Base-by-base conservation (phyloP, 2,329 filamentous ascomycete species). In the Nemania bipapillata region DNA sequence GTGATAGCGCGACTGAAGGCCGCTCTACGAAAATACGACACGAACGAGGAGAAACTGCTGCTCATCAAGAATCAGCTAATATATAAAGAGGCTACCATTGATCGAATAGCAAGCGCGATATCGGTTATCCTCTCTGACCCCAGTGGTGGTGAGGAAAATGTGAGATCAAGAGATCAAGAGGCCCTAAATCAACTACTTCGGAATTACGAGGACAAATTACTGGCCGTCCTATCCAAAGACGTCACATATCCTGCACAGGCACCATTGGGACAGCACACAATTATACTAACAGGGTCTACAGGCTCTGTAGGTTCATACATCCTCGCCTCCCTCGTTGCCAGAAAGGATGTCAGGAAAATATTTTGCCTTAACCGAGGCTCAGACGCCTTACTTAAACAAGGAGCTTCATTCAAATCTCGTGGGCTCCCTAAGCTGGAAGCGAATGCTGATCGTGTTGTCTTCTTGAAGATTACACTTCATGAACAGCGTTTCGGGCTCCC, bases 401-500 rank as follows among this genome's bases (percentile, higher is more conserved):
- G 4, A 59, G 32, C 53, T 12, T 69, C 63, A 17, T 66, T 69
- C 50, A 35, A 26, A 24, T 28, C 37, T 17, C 63, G 67, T 1
- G 58, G 67, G 4, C 63, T 69, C 9, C 2, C 59, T 9, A 32
- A 58, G 1, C 2, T 9, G 1, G 4, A 3, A 42, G 4, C 26
- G 9, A 30, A 65, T 3, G 35, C 45, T 5, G 47, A 15, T 6
- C 72, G 71, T 30, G 69, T 74, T 1, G 58, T 69, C 4, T 74
- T 74, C 63, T 50, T 74, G 1, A 66, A 69, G 7, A 60, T 53
- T 20, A 60, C 66, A 42, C 60, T 70, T 22, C 47, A 66, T 4
- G 71, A 62, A 32, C 59, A 71, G 5, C 40, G 65, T 12, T 65
- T 75, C 1, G 74, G 74, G 0, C 69, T 75, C 7, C 9, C 42